Base-by-base conservation (phyloP, 352 stramenopile species). In the Peronospora belbahrii region DNA sequence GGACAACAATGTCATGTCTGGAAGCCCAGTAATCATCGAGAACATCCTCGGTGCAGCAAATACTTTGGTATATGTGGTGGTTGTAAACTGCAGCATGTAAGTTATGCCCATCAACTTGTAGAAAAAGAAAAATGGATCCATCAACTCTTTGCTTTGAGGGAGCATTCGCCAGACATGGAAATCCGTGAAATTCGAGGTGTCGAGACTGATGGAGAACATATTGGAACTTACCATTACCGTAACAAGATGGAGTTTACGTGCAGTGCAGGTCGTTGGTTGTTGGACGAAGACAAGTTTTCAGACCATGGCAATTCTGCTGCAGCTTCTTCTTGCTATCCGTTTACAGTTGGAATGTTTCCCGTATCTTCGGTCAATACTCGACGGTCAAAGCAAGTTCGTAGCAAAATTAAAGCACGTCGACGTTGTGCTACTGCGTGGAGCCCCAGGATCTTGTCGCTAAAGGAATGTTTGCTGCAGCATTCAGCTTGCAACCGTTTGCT, bases 191-290 rank as follows among this genome's bases (percentile, higher is more conserved):
- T 87, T 48, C 17, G 71, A 6, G 75, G 75, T 8, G 56, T 66
- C 11, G 28, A 52, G 9, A 37, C 24, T 13, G 17, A 49, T 6
- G 25, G 46, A 3, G 15, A 40, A 0, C 19, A 27, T 0, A 5
- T 6, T 15, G 46, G 28, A 2, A 34, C 67, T 7, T 79, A 74
- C 35, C 45, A 69, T 27, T 90, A 90, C 52, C 73, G 78, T 44
- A 90, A 88, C 64, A 90, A 90, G 50, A 88, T 85, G 64, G 78
- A 90, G 52, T 90, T 90, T 46, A 88, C 78, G 6, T 87, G 75
- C 44, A 88, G 71, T 46, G 78, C 75, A 2, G 71, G 71, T n/a
- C 73, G 75, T 0, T 88, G 78, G 78, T 48, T 85, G 17, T 48
- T 86, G 18, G 49, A 70, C 3, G 59, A 47, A 11, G 74, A 88